phyloP scores from a whole-genome alignment of 768 basidiomycete species.

The Epithele typhae region DNA sequence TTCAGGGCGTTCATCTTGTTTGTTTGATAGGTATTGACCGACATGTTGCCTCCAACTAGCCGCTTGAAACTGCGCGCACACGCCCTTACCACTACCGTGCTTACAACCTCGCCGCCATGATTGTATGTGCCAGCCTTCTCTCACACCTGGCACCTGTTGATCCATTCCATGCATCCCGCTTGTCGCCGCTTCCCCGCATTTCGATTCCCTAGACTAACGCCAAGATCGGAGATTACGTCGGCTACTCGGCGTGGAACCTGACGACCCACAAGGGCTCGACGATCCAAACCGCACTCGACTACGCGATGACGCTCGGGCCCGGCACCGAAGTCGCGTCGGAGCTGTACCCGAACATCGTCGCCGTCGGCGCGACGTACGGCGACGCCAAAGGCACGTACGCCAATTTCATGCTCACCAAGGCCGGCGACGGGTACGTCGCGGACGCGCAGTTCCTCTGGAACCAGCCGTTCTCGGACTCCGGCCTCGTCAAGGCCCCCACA shows the following conservation, averaged over 20 bases:
- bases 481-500: too few species aligned
- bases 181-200: too few species aligned
- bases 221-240: slow-evolving; percentile 44
- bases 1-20: too few species aligned
- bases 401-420: slow-evolving; percentile 35
- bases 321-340: slow-evolving; percentile 37
- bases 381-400: slow-evolving; percentile 57
- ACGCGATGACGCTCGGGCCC: slow-evolving; percentile 42
- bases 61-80: slow-evolving; percentile 56
- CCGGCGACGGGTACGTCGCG: slow-evolving; percentile 34
- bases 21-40: neutral
- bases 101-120: slow-evolving; percentile 67
- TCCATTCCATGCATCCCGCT: too few species aligned
- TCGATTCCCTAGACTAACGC: slow-evolving; percentile 47
- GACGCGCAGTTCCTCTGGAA: slow-evolving; percentile 52
- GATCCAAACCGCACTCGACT: slow-evolving; percentile 58
- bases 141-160: too few species aligned
- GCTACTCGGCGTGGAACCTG: slow-evolving; percentile 44
- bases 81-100: slow-evolving; percentile 64
- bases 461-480: slow-evolving; percentile 43
- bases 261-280: slow-evolving; percentile 47
- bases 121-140: slow-evolving; percentile 34
- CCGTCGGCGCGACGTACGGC: slow-evolving; percentile 54
- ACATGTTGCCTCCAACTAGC: slow-evolving; percentile 29
- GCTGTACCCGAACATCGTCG: slow-evolving; percentile 53